Conservation (phyloP, 495 filamentous ascomycete genomes). For the Tuber umbilicatum region DNA sequence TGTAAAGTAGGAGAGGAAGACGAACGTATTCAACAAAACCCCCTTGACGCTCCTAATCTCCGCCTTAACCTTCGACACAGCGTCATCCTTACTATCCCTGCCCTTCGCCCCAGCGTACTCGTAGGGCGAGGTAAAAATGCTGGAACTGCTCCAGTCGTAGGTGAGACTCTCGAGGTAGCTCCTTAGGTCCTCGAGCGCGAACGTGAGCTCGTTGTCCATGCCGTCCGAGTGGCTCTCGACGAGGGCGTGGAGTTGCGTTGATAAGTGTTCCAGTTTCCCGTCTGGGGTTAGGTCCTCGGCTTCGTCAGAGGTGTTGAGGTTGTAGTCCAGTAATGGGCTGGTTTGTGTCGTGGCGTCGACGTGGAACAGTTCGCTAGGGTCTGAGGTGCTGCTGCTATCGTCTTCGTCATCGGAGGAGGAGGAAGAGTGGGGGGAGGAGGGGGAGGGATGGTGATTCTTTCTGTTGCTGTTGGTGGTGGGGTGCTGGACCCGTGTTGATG, state of each 20-base stretch:
- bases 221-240: constrained; percentile 39
- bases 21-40: constrained; percentile 66
- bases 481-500: constrained; percentile 52
- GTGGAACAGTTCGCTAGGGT: constrained; percentile 84
- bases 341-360: constrained; percentile 86
- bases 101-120: constrained; percentile 33
- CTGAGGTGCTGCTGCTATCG: constrained; percentile 49
- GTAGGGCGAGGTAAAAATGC: constrained; percentile 28
- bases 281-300: constrained; percentile 44
- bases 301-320: constrained; percentile 36
- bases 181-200: constrained; percentile 40
- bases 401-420: constrained; percentile 48
- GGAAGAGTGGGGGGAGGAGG: neutral
- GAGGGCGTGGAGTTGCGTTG: constrained; percentile 34
- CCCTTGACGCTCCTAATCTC: constrained; percentile 93
- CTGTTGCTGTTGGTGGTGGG: constrained; percentile 27
- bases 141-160: constrained; percentile 31
- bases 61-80: constrained; percentile 66
- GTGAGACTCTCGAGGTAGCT: constrained; percentile 41
- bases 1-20: neutral
- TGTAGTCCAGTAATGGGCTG: constrained; percentile 49
- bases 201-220: constrained; percentile 41
- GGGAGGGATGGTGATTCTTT: neutral
- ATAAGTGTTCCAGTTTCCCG: constrained; percentile 40
- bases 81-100: constrained; percentile 60